Conservation (phyloP, 2,329 filamentous ascomycete species). For the Trichoderma sp. region DNA sequence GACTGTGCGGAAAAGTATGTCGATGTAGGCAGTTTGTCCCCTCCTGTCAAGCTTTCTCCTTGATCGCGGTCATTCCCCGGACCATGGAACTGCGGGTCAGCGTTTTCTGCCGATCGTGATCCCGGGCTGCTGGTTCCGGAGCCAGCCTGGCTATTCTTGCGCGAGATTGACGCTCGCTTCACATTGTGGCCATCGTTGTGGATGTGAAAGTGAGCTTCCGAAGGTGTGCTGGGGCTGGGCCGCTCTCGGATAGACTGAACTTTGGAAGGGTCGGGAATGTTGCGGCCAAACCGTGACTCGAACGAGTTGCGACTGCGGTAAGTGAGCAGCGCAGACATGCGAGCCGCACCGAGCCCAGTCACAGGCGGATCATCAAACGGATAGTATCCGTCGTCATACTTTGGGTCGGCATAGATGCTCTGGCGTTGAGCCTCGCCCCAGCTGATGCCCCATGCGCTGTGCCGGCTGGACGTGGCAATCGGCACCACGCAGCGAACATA, state of each 20-base stretch:
- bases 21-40: slow-evolving; percentile 57
- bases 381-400: slow-evolving; percentile 98
- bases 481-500: slow-evolving; percentile 81
- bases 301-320: slow-evolving; percentile 98
- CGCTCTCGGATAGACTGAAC: slow-evolving; percentile 78
- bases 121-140: slow-evolving; percentile 35
- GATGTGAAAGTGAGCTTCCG: slow-evolving; percentile 74
- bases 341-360: slow-evolving; percentile 86
- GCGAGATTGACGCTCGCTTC: slow-evolving; percentile 55
- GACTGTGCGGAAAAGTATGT: slow-evolving; percentile 99
- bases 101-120: slow-evolving; percentile 32
- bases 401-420: slow-evolving; percentile 96
- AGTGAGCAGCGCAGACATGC: slow-evolving; percentile 94
- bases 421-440: slow-evolving; percentile 88
- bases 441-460: slow-evolving; percentile 88
- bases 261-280: slow-evolving; percentile 82
- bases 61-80: slow-evolving; percentile 44
- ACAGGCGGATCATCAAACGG: slow-evolving; percentile 80
- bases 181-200: slow-evolving; percentile 80
- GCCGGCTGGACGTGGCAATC: slow-evolving; percentile 80
- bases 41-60: slow-evolving; percentile 51
- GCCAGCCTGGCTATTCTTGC: slow-evolving; percentile 44
- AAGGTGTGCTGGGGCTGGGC: slow-evolving; percentile 61
- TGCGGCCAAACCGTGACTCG: slow-evolving; percentile 90
- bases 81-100: slow-evolving; percentile 70